These are phyloP conservation scores for Xylaria sp. DNA, from an alignment of 2,329 filamentous ascomycete species.

Conservation along the genomic window DNA sequence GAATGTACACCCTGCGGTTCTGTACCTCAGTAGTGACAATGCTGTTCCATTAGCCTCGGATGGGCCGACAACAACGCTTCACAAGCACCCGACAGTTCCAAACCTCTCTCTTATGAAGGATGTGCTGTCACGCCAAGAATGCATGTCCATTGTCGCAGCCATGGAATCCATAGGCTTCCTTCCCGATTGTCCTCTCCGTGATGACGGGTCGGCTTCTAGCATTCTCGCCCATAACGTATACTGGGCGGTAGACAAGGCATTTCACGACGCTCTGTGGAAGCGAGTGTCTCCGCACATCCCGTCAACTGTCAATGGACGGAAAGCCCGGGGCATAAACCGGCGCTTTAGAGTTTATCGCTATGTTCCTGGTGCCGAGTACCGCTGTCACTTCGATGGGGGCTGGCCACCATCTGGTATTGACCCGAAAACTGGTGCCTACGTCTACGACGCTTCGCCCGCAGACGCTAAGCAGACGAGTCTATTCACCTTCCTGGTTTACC, in stretches of 20 bases:
- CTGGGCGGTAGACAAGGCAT: conserved; percentile 38
- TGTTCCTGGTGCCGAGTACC: conserved; percentile 77
- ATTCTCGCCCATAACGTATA: conserved; percentile 40
- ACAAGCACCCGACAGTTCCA: conserved; percentile 71
- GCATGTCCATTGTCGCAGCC: conserved; percentile 72
- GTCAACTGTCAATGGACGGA: conserved; percentile 62
- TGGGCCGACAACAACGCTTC: conserved; percentile 61
- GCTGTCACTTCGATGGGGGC: conserved; percentile 76
- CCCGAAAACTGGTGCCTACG: conserved; percentile 63
- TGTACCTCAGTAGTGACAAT: conserved; percentile 70
- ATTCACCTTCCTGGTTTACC: conserved; percentile 75
- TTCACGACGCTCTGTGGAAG: conserved; percentile 37
- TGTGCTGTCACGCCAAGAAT: conserved; percentile 70
- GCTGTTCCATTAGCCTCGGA: conserved; percentile 63
- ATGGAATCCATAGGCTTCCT: conserved; percentile 73
- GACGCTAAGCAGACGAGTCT: conserved; percentile 72
- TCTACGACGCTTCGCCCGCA: conserved; percentile 73
- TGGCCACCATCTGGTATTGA: conserved; percentile 77
- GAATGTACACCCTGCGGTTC: conserved; percentile 73
- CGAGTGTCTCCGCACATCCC: conserved; percentile 47
- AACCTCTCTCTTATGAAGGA: conserved; percentile 69
- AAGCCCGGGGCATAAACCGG: conserved; percentile 72
- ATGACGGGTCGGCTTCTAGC: conserved; percentile 47
- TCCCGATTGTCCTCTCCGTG: conserved; percentile 70
- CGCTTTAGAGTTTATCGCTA: conserved; percentile 79